Evolutionary conservation across 129 eudicot species (phyloP), one percentile per base, ranked within the genome.

Genomic region (Artemisia tridentata): DNA sequence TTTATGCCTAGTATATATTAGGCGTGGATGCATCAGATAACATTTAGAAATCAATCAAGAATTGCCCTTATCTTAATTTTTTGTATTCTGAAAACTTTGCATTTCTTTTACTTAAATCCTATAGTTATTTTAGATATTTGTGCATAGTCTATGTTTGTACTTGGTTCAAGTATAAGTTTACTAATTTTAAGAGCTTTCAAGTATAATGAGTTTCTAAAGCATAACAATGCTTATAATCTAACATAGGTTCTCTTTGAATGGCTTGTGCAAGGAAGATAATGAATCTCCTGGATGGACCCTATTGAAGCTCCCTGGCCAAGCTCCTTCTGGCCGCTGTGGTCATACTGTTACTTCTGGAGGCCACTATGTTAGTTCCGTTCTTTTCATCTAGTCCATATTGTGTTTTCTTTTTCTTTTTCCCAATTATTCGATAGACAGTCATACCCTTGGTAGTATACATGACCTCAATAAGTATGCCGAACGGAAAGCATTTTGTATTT

Each of bases 231-330:
- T 12, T 12, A 52, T 18, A 48, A 13, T 46, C 75, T 69, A 54
- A 65, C 7, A 10, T 25, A 51, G 49, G 10, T 50, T 72, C 12
- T 31, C 17, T 72, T 65, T 72, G 20, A 79, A 67, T 73, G 81
- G 74, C 53, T 88, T 83, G 88, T 82, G 92, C 83, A 87, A 83
- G 88, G 88, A 84, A 93, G 98, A 93, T 78, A 93, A 95, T 72
- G 25, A 90, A 90, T 79, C 80, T 69, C 97, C 99, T 78, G 99
- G 99, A 80, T 93, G 99, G 99, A 90, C 99, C 52, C 90, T 90
- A 31, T 45, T 93, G 79, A 93, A 93, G 93, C 96, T 93, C 82
- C 99, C 99, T 23, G 99, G 99, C 75, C 96, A 87, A 84, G 88
- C 96, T 82, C 97, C 99, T 64, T 78, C 99, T 34, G 78, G 97